phyloP scores from a whole-genome alignment of 2,329 filamentous ascomycete species.

The Didymella keratinophila region DNA sequence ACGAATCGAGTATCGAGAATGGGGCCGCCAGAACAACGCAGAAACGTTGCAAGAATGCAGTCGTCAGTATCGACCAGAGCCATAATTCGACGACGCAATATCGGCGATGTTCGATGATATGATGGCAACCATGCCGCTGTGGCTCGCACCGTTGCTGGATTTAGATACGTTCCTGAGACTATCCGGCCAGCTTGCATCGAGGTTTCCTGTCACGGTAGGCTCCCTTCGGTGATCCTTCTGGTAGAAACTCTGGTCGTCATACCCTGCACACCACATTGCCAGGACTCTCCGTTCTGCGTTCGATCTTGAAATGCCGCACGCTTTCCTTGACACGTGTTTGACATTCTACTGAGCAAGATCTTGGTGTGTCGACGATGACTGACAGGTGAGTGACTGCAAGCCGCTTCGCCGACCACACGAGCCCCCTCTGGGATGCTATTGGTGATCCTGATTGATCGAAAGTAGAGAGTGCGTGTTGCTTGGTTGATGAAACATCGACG shows the following conservation, averaged over 20 bases:
- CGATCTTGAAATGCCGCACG: neutral
- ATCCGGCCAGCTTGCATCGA: neutral
- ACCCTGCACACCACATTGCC: neutral
- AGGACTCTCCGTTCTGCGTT: neutral
- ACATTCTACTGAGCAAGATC: too few species aligned
- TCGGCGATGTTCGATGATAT: neutral
- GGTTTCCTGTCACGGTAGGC: neutral
- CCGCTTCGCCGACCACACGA: too few species aligned
- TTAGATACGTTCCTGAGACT: too few species aligned
- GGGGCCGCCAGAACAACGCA: constrained; percentile 2
- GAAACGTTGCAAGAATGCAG: neutral
- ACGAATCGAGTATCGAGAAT: neutral
- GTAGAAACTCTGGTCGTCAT: neutral
- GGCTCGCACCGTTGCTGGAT: neutral
- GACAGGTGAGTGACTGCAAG: too few species aligned
- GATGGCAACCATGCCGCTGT: neutral
- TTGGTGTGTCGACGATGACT: too few species aligned
- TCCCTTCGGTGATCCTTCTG: neutral
- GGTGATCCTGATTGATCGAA: too few species aligned
- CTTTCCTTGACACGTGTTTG: neutral
- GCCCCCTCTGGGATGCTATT: too few species aligned
- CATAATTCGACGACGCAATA: neutral
- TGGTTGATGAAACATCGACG: too few species aligned
- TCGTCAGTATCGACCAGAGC: neutral
- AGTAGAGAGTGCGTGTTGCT: too few species aligned